Evolutionary conservation across 1,284 basidiomycete species (phyloP).

Genomic region (Rhodofomes roseus): DNA sequence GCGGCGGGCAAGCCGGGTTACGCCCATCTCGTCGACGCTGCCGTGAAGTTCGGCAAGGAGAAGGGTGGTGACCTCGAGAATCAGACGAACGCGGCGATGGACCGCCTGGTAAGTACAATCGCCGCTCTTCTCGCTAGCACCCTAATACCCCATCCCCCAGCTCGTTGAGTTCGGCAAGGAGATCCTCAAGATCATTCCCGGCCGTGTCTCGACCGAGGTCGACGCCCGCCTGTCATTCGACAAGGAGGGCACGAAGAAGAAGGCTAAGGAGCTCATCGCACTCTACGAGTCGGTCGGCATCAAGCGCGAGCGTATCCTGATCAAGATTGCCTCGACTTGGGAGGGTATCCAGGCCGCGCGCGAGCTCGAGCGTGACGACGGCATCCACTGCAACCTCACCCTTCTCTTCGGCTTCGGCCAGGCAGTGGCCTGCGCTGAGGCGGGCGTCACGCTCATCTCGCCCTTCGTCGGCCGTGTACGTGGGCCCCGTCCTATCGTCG

Average conservation of each 20-base stretch:
- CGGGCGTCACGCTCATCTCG: conserved; percentile 96
- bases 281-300: conserved; percentile 93
- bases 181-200: conserved; percentile 95
- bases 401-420: conserved; percentile 98
- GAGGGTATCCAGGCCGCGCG: conserved; percentile 99
- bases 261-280: conserved; percentile 91
- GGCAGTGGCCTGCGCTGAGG: conserved; percentile 98
- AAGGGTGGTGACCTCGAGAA: conserved; percentile 74
- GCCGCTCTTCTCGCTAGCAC: not conserved
- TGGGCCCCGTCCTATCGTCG: conserved; percentile 10
- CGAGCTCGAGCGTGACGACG: conserved; percentile 88
- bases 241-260: conserved; percentile 87
- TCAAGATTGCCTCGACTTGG: conserved; percentile 99
- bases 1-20: conserved; percentile 92
- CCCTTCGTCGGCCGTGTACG: conserved; percentile 97
- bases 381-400: conserved; percentile 99
- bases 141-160: conserved; percentile 35
- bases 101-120: conserved; percentile 70
- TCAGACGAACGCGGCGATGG: conserved; percentile 76
- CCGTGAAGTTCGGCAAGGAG: conserved; percentile 79
- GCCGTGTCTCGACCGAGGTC: conserved; percentile 98
- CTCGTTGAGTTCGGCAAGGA: conserved; percentile 96
- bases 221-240: conserved; percentile 97
- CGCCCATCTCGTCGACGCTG: conserved; percentile 79
- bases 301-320: conserved; percentile 89